These are phyloP conservation scores for Leccinum incarnatum DNA, from an alignment of 768 basidiomycete genomes.

Conservation along the genomic window DNA sequence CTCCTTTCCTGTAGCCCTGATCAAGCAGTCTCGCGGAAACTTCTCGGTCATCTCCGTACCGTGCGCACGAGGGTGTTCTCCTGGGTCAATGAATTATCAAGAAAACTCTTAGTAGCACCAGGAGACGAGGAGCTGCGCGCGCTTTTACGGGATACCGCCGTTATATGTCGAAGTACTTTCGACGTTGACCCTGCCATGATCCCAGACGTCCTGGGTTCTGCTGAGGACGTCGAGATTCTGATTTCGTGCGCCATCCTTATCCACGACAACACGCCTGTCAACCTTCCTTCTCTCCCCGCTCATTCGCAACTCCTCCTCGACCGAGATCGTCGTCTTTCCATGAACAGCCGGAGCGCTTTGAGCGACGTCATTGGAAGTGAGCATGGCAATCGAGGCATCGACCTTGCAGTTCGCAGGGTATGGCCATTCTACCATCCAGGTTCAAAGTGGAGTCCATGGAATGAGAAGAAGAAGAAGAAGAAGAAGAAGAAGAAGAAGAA, in stretches of 20 bases:
- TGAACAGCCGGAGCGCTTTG: not conserved
- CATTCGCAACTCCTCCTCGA: slow-evolving; percentile 20
- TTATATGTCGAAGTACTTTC: not conserved
- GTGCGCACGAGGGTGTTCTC: not conserved
- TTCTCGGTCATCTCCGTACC: not conserved
- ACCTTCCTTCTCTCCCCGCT: not conserved
- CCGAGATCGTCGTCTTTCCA: slow-evolving; percentile 23
- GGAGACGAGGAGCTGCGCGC: not conserved
- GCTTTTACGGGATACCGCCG: not conserved
- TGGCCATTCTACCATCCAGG: not conserved
- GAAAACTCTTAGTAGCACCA: not conserved
- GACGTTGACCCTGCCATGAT: not conserved
- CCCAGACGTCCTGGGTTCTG: not conserved
- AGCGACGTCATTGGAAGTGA: not conserved
- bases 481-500: too few species aligned
- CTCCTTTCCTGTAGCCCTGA: not conserved
- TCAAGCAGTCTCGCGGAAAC: not conserved
- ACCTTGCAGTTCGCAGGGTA: slow-evolving; percentile 9
- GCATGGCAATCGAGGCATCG: slow-evolving; percentile 4
- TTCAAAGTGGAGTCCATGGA: not conserved
- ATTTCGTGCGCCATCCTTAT: not conserved
- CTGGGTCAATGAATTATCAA: not conserved
- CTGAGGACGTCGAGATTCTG: not conserved
- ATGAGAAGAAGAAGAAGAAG: too few species aligned
- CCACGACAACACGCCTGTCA: slow-evolving; percentile 13